Percentiles rank a stretch among this genome's conserved stretches.
Conservation (phyloP, 805 yeast species). For the Nakazawaea molendinolei region DNA sequence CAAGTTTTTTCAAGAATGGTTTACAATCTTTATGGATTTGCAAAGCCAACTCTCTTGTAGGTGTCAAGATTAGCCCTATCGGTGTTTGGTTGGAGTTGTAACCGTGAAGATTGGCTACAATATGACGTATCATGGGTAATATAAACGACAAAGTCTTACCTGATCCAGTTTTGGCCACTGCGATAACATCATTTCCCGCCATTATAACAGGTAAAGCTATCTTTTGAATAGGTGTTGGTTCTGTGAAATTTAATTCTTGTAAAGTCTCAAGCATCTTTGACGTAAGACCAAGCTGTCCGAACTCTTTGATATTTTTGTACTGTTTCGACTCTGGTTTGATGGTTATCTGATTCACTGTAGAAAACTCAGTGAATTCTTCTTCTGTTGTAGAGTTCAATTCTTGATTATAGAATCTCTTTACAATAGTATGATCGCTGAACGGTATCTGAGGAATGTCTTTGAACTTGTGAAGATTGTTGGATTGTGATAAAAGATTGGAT, state of each 20-base stretch:
- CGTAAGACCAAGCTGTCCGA: conserved; percentile 82
- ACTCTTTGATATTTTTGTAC: conserved; percentile 62
- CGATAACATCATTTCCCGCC: conserved; percentile 86
- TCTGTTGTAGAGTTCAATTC: conserved; percentile 52
- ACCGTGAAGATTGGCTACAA: conserved; percentile 53
- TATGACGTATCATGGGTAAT: conserved; percentile 78
- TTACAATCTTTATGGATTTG: conserved; percentile 70
- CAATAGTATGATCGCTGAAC: conserved; percentile 42
- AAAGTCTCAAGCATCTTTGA: conserved; percentile 47
- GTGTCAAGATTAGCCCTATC: conserved; percentile 71
- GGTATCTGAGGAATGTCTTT: conserved; percentile 45
- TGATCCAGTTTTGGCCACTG: conserved; percentile 94
- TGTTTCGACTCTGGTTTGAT: conserved; percentile 47
- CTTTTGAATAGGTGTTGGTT: conserved; percentile 84
- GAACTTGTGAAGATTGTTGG: conserved; percentile 35
- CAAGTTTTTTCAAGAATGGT: conserved; percentile 45
- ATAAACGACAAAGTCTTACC: conserved; percentile 91
- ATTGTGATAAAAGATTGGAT: conserved; percentile 29
- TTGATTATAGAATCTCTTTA: conserved; percentile 49
- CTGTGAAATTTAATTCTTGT: conserved; percentile 40
- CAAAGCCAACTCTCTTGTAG: conserved; percentile 86
- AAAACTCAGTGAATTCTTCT: conserved; percentile 49
- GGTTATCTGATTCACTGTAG: conserved; percentile 60
- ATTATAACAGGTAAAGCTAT: conserved; percentile 88
- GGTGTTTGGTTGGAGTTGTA: conserved; percentile 57